Evolutionary conservation across 2,329 filamentous ascomycete genomes (phyloP).

Genomic region (Blastomyces gilchristii): DNA sequence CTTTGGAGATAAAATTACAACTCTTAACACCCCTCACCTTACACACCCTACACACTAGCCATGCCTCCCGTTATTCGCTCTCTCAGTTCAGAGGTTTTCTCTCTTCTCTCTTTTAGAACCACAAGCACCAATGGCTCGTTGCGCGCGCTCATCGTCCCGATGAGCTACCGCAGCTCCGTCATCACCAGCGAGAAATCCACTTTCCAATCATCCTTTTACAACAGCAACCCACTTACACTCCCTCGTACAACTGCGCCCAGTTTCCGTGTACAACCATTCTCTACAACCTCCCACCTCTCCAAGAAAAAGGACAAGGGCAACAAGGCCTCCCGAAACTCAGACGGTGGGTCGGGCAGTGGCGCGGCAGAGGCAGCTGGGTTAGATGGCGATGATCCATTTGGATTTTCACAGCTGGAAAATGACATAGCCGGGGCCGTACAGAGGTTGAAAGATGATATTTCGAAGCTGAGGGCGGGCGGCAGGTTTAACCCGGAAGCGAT

Average conservation of each 20-base stretch:
- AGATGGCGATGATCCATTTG: constrained; percentile 45
- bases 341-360: constrained; percentile 23
- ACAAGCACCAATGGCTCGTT: constrained; percentile 3
- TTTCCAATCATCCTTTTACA: background rate
- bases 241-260: background rate
- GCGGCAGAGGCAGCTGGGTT: constrained; percentile 20
- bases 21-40: background rate
- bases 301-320: constrained; percentile 43
- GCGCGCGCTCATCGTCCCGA: background rate
- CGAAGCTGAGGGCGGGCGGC: constrained; percentile 52
- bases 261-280: constrained; percentile 26
- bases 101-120: background rate
- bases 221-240: background rate
- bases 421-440: constrained; percentile 47
- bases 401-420: constrained; percentile 48
- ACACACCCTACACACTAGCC: background rate
- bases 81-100: background rate
- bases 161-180: background rate
- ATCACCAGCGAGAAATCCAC: background rate
- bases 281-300: constrained; percentile 30
- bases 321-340: constrained; percentile 22
- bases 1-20: background rate
- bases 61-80: constrained; percentile 8
- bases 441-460: constrained; percentile 50
- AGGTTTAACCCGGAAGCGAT: constrained; percentile 52